These are phyloP conservation scores for Xylaria sp. DNA, from an alignment of 2,329 filamentous ascomycete genomes.

Conservation along the genomic window DNA sequence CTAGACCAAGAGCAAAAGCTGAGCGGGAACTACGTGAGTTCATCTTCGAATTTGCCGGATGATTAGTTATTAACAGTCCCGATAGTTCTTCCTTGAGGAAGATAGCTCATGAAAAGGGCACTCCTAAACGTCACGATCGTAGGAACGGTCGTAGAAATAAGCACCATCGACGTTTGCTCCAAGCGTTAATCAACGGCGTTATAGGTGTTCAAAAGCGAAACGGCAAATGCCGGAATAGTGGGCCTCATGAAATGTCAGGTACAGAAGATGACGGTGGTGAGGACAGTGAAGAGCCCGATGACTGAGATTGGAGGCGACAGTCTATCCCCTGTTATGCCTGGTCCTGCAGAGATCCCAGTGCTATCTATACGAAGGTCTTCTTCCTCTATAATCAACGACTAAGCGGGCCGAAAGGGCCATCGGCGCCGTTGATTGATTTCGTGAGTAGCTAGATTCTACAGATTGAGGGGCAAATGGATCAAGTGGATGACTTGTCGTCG, in stretches of 20 bases:
- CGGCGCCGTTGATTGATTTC: not conserved
- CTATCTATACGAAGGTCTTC: not conserved
- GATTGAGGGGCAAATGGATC: constrained; percentile 46
- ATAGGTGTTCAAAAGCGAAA: constrained; percentile 60
- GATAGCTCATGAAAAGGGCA: constrained; percentile 69
- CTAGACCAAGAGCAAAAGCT: constrained; percentile 98
- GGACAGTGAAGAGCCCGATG: constrained; percentile 73
- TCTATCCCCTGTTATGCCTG: constrained; percentile 73
- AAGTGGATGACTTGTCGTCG: constrained; percentile 46
- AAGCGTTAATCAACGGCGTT: constrained; percentile 59
- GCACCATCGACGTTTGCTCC: constrained; percentile 51
- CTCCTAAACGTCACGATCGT: constrained; percentile 56
- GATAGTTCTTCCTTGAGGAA: constrained; percentile 94
- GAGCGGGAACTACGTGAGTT: constrained; percentile 85
- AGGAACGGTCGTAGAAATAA: constrained; percentile 41
- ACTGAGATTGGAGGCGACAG: constrained; percentile 67
- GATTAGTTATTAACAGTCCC: constrained; percentile 30
- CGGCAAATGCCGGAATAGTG: constrained; percentile 37
- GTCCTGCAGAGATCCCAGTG: constrained; percentile 58
- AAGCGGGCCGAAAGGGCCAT: not conserved
- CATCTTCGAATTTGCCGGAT: constrained; percentile 9
- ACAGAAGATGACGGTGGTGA: constrained; percentile 67
- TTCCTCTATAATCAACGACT: not conserved
- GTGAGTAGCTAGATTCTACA: constrained; percentile 32
- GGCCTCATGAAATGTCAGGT: constrained; percentile 39